phyloP scores from a whole-genome alignment of 2,329 filamentous ascomycete species.

The Fusarium sp. region DNA sequence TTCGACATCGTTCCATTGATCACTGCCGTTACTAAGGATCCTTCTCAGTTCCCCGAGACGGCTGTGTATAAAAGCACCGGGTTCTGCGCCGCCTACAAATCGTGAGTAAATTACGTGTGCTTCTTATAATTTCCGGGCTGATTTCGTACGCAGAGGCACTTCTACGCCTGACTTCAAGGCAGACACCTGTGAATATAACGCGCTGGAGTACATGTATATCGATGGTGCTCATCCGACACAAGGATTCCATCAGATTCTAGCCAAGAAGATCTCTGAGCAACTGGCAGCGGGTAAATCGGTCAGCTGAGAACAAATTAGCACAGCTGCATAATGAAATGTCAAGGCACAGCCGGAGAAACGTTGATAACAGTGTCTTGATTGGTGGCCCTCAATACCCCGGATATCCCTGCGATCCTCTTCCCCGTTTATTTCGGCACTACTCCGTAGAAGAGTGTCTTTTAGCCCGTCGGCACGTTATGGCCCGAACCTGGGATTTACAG shows the following conservation, averaged over 20 bases:
- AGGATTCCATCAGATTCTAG: slow-evolving; percentile 16
- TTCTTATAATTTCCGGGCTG: background rate
- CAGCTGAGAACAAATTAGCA: background rate
- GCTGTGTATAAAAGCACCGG: slow-evolving; percentile 4
- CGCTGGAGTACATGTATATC: slow-evolving; percentile 24
- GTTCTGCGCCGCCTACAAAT: slow-evolving; percentile 13
- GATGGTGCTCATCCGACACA: slow-evolving; percentile 25
- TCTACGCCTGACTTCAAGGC: slow-evolving; percentile 13
- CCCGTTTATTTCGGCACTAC: too few relatives aligned
- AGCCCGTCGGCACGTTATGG: too few relatives aligned
- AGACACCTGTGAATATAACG: slow-evolving; percentile 1
- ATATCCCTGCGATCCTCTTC: too few relatives aligned
- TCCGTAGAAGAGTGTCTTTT: too few relatives aligned
- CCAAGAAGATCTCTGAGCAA: slow-evolving; percentile 7
- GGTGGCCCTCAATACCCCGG: too few relatives aligned
- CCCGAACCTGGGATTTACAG: too few relatives aligned
- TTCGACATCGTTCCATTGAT: slow-evolving; percentile 11
- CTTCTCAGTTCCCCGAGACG: slow-evolving; percentile 4
- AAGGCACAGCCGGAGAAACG: too few relatives aligned
- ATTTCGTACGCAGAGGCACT: background rate
- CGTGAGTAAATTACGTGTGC: background rate
- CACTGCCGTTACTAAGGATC: background rate
- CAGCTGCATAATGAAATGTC: too few relatives aligned
- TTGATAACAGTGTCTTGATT: too few relatives aligned
- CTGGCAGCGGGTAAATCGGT: background rate